Conservation (phyloP, 768 basidiomycete species). For the Suillus decipiens region DNA sequence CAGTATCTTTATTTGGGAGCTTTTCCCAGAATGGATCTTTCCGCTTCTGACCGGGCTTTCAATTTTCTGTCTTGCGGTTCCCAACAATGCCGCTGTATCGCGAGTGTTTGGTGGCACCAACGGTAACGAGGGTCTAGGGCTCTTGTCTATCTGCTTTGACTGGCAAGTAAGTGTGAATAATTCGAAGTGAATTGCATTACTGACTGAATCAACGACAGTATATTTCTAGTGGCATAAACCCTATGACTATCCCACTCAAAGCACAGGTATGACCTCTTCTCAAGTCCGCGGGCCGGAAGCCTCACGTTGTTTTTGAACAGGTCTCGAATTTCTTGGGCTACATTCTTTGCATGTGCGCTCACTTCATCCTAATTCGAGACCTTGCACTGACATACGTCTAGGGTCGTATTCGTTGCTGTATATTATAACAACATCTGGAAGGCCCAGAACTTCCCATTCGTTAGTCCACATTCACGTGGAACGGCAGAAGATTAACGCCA, state of each 20-base stretch:
- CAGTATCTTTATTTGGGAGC: conserved; percentile 35
- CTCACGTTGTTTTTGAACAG: conserved; percentile 19
- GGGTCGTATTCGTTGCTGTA: conserved; percentile 26
- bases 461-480: conserved; percentile 22
- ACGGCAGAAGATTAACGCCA: background rate
- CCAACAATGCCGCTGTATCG: conserved; percentile 52
- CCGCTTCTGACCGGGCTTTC: conserved; percentile 65
- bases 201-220: conserved; percentile 18
- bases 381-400: conserved; percentile 8
- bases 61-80: conserved; percentile 60
- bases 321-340: conserved; percentile 48
- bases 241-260: conserved; percentile 51
- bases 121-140: conserved; percentile 68
- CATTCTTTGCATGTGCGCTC: conserved; percentile 48
- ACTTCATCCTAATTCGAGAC: background rate
- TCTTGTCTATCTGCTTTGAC: conserved; percentile 63
- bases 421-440: conserved; percentile 51
- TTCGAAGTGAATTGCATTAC: conserved; percentile 15
- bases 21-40: conserved; percentile 40
- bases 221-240: conserved; percentile 37
- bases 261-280: conserved; percentile 34
- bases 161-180: conserved; percentile 34
- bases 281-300: background rate
- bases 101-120: conserved; percentile 67
- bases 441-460: conserved; percentile 57